phyloP scores from a whole-genome alignment of 345 rosid species.

The Reutealis trisperma region DNA sequence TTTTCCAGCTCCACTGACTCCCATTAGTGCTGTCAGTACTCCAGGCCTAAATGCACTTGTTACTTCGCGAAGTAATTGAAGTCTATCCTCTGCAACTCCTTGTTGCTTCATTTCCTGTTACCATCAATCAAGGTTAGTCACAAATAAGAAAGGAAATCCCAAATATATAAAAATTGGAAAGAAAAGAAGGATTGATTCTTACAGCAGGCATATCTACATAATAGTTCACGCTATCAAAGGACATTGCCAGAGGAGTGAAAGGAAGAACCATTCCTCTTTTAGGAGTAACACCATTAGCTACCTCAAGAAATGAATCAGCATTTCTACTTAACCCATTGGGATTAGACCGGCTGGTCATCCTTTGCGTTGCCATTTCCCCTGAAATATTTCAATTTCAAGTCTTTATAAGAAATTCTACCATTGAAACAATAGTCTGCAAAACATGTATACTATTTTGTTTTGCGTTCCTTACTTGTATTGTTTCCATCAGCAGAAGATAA shows the following conservation, averaged over 20 bases:
- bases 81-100: slow-evolving; percentile 39
- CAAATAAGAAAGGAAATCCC: not conserved
- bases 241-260: slow-evolving; percentile 78
- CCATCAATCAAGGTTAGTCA: not conserved
- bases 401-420: slow-evolving; percentile 9
- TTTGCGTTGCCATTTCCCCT: slow-evolving; percentile 50
- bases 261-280: slow-evolving; percentile 88
- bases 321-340: slow-evolving; percentile 31
- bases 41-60: slow-evolving; percentile 67
- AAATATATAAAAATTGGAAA: not conserved
- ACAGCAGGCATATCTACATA: slow-evolving; percentile 83
- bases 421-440: too few relatives aligned
- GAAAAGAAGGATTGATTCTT: slow-evolving; percentile 24
- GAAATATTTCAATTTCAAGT: slow-evolving; percentile 16
- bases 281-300: slow-evolving; percentile 32
- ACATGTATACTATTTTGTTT: not conserved
- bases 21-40: slow-evolving; percentile 66
- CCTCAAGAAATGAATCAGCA: slow-evolving; percentile 35
- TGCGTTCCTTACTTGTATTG: slow-evolving; percentile 45
- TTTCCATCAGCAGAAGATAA: slow-evolving; percentile 44
- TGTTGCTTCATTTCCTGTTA: slow-evolving; percentile 48
- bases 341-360: slow-evolving; percentile 28
- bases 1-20: slow-evolving; percentile 76
- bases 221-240: slow-evolving; percentile 64
- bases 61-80: slow-evolving; percentile 56